phyloP scores from a whole-genome alignment of 192 early-diverging fungal genomes.

The Linnemannia zychae region DNA sequence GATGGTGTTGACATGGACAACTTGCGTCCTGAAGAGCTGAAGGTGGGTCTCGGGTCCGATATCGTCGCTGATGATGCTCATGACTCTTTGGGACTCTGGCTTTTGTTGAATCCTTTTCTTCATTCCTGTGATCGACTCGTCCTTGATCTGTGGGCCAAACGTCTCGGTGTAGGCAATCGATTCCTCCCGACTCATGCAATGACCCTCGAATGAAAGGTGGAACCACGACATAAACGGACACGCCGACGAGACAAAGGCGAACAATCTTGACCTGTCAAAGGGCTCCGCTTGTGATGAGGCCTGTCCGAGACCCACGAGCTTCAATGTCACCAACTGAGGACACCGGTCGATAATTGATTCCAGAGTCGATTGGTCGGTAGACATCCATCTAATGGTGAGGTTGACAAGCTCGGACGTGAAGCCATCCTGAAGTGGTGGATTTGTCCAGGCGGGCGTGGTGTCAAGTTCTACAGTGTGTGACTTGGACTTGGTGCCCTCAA shows the following conservation, averaged over 20 bases:
- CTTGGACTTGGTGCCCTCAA: neutral
- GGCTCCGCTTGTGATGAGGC: neutral
- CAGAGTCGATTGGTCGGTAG: neutral
- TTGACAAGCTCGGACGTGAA: neutral
- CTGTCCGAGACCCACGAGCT: neutral
- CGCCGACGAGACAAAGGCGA: neutral
- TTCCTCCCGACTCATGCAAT: neutral
- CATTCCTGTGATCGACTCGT: neutral
- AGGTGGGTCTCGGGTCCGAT: neutral
- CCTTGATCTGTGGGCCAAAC: neutral
- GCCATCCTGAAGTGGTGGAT: neutral
- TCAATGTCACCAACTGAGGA: neutral
- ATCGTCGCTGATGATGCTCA: neutral
- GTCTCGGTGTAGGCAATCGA: neutral
- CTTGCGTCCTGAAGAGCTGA: slow-evolving; percentile 1
- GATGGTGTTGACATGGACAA: neutral
- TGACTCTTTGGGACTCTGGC: neutral
- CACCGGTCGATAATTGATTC: neutral
- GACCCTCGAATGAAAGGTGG: slow-evolving; percentile 5
- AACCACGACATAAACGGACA: slow-evolving; percentile 3
- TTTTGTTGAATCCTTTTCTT: neutral
- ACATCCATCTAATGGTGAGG: slow-evolving; percentile 11
- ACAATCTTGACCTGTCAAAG: neutral
- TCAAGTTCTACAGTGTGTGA: neutral
- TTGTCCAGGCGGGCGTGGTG: neutral